These are phyloP conservation scores for Pisolithus marmoratus DNA, from an alignment of 768 basidiomycete species.

Conservation along the genomic window DNA sequence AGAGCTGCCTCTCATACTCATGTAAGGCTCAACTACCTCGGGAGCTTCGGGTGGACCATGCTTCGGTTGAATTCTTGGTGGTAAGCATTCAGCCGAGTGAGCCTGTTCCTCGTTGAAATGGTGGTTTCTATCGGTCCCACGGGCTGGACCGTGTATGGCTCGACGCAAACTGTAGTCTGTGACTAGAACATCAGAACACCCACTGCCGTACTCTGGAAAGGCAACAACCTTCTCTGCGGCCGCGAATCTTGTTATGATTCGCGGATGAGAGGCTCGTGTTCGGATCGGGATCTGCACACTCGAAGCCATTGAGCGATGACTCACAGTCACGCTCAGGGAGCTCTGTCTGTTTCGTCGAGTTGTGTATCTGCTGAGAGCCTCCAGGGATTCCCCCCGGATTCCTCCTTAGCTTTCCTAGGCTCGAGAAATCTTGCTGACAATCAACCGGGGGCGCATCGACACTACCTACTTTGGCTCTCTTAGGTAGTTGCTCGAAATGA, in stretches of 20 bases:
- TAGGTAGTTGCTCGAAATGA: background rate
- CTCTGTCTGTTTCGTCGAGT: constrained; percentile 6
- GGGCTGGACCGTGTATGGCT: no score
- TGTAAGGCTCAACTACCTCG: background rate
- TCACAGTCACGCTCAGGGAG: constrained; percentile 3
- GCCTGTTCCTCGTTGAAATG: no score
- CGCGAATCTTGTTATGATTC: background rate
- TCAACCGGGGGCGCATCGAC: background rate
- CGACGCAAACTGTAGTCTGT: no score
- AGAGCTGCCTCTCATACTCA: background rate
- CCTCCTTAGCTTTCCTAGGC: background rate
- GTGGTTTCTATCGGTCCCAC: no score
- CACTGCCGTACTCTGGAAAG: background rate
- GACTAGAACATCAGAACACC: no score
- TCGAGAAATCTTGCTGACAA: background rate
- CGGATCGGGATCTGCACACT: constrained; percentile 1
- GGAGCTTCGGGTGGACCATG: background rate
- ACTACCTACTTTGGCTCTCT: constrained; percentile 2
- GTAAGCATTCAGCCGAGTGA: no score
- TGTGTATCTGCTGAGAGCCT: constrained; percentile 3
- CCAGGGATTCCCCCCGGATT: constrained; percentile 2
- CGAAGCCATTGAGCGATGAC: constrained; percentile 8
- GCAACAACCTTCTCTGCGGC: no score
- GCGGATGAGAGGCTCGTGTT: constrained; percentile 9
- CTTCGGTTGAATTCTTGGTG: no score